phyloP scores from a whole-genome alignment of 108 stramenopile genomes.

The Skeletonema tropicum region DNA sequence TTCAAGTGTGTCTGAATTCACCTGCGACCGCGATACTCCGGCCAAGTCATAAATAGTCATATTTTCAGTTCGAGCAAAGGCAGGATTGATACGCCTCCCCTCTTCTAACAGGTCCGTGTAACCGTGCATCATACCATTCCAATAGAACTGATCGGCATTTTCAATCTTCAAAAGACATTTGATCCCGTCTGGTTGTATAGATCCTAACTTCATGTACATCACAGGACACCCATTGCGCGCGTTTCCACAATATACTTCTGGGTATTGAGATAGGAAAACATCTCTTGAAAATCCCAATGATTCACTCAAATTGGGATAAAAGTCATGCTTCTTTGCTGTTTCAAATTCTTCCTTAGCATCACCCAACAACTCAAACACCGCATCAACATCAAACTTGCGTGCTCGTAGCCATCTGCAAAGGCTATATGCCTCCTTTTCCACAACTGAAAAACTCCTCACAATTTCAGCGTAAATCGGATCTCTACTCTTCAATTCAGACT shows the following conservation, averaged over 20 bases:
- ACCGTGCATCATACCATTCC: conserved; percentile 32
- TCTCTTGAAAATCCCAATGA: conserved; percentile 31
- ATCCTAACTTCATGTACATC: conserved; percentile 42
- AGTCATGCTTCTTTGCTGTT: conserved; percentile 68
- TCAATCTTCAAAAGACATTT: conserved; percentile 43
- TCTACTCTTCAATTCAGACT: conserved; percentile 15
- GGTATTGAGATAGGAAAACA: conserved; percentile 45
- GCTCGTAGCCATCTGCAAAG: conserved; percentile 45
- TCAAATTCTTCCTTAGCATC: conserved; percentile 49
- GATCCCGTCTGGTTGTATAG: conserved; percentile 40
- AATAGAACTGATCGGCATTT: conserved; percentile 37
- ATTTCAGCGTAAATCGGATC: conserved; percentile 46
- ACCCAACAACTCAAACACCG: conserved; percentile 41
- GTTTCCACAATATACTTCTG: conserved; percentile 38
- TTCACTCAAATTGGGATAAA: conserved; percentile 49
- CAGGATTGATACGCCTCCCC: conserved; percentile 28
- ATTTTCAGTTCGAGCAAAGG: conserved; percentile 38
- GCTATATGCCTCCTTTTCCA: conserved; percentile 49
- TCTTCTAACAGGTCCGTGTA: conserved; percentile 19
- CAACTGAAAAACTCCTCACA: conserved; percentile 23
- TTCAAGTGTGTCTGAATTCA: conserved; percentile 44
- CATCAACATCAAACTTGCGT: conserved; percentile 48
- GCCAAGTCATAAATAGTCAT: conserved; percentile 43
- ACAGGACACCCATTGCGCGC: conserved; percentile 52
- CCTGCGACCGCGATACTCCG: conserved; percentile 28